Base-by-base conservation (phyloP, 495 filamentous ascomycete genomes). In the Polyplosphaeria fusca region DNA sequence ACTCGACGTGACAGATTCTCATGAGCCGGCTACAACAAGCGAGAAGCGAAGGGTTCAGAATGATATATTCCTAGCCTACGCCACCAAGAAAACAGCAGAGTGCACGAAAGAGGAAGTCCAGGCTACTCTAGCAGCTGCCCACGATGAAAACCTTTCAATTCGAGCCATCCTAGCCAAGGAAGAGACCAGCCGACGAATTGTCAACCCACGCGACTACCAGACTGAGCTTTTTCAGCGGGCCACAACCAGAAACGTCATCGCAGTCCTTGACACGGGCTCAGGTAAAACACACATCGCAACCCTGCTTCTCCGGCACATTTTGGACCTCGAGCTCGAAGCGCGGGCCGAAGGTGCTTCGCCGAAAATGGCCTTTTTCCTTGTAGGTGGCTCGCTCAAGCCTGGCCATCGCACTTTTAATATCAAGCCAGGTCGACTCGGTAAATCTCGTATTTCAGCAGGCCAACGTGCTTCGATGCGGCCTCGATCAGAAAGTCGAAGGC, bases 201-300 rank as follows among this genome's bases (percentile, higher is more conserved):
- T 82, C 13, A 84, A 82, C 55, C 88, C 94, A 13, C 78, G 93
- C 27, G 89, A 95, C 61, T 98, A 97, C 66, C 93, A 98, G 69
- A 74, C 87, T 26, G 92, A 97, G 69, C 79, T 98, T 0, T 97
- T 94, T 65, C 89, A 97, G 70, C 80, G 81, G 60, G 92, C 93
- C 18, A 96, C 94, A 68, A 59, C 79, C 18, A 79, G 87, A 63
- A 98, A 98, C 63, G 91, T 84, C 13, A 95, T 98, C 65, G 93
- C 91, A 1, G 94, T 98, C 12, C 79, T 97, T n/a, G 91, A 95
- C 68, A 96, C 93, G 30, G 91, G 93, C 32, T 91, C 94, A n/a
- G 93, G 93, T 14, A 98, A 98, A 68, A 98, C 93, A 0, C 75
- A 96, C 22, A 96, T 98, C 63, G 93, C 94, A 0, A 92, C 90